Conservation (phyloP, 129 eudicot genomes). For the Helichrysum umbraculigerum region DNA sequence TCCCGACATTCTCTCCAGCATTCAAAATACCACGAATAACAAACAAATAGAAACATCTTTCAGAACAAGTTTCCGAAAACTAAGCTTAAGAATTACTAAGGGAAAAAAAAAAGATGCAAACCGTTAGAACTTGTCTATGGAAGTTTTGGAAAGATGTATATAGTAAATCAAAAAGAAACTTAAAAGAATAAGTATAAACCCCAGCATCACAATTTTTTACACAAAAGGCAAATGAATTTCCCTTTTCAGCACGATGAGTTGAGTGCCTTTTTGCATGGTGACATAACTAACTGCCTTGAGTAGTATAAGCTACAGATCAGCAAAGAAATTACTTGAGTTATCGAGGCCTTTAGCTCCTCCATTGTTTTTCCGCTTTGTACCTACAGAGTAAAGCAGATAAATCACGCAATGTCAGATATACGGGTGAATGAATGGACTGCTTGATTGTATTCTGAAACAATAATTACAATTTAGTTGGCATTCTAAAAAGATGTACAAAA, state of each 20-base stretch:
- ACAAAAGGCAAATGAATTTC: neutral
- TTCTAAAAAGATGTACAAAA: neutral
- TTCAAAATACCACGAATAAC: neutral
- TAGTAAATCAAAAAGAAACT: neutral
- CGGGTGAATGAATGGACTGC: neutral
- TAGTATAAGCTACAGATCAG: constrained; percentile 47
- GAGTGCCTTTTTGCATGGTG: neutral
- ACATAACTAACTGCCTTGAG: neutral
- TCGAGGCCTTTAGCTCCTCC: constrained; percentile 44
- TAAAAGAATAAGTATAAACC: neutral
- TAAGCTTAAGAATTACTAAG: neutral
- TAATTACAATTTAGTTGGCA: neutral
- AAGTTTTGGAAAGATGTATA: neutral
- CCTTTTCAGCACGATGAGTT: neutral
- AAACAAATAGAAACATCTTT: neutral
- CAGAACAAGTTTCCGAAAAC: neutral
- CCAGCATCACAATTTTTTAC: neutral
- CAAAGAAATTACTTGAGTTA: no score
- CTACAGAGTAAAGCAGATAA: constrained; percentile 35
- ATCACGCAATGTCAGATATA: neutral
- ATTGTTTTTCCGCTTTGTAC: constrained; percentile 65
- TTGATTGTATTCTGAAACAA: neutral
- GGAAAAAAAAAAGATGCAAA: no score
- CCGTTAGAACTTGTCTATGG: neutral
- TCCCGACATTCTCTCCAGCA: neutral